Percentiles rank a stretch among this genome's conserved stretches.
phyloP scores from a whole-genome alignment of 352 stramenopile genomes.

The Phytophthora pinifolia region DNA sequence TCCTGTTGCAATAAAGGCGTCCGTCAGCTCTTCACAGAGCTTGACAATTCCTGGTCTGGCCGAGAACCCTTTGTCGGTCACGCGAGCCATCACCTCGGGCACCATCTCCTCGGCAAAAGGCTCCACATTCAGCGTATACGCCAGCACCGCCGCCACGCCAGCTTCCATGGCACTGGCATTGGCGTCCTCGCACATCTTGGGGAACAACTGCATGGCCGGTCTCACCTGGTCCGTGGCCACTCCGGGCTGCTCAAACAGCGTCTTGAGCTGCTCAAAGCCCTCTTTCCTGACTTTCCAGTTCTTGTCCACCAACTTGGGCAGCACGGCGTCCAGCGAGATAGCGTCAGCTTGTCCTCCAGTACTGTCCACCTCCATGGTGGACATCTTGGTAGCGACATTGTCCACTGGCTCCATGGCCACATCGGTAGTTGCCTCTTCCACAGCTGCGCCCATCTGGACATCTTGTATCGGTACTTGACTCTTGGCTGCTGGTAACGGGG shows the following conservation, averaged over 20 bases:
- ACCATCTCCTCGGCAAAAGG: conserved; percentile 78
- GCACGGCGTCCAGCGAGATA: conserved; percentile 42
- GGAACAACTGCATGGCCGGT: conserved; percentile 60
- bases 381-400: conserved; percentile 27
- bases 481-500: conserved; percentile 20
- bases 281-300: conserved; percentile 89
- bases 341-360: background rate
- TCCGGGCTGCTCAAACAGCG: conserved; percentile 51
- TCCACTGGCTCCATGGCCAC: conserved; percentile 22
- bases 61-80: conserved; percentile 86
- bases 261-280: conserved; percentile 75
- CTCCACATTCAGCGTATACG: conserved; percentile 63
- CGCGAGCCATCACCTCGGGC: conserved; percentile 62
- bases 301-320: conserved; percentile 72
- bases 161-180: conserved; percentile 85
- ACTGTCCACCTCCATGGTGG: conserved; percentile 28
- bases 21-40: conserved; percentile 75
- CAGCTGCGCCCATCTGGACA: conserved; percentile 17
- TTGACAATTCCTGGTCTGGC: conserved; percentile 76
- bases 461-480: conserved; percentile 10
- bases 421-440: conserved; percentile 12
- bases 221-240: conserved; percentile 45
- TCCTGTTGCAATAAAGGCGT: conserved; percentile 71
- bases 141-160: conserved; percentile 68
- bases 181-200: conserved; percentile 81